Base-by-base conservation (phyloP, 306 rosid genomes). In the Styphnolobium japonicum region DNA sequence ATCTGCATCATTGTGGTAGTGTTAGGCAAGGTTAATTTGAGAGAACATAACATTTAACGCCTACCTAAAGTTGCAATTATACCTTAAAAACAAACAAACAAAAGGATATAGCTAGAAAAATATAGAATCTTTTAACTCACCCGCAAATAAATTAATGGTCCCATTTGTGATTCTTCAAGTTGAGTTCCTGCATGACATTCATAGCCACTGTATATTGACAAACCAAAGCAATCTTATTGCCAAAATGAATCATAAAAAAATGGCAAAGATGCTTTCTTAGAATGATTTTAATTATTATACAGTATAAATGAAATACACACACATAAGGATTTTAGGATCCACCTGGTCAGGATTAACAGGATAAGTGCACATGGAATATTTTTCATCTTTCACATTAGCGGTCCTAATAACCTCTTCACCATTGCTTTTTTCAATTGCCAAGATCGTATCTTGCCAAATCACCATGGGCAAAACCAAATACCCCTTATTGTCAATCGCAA, bases 381-480 rank as follows among this genome's bases (percentile, higher is more conserved):
- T 91, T 15, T 29, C 61, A 72, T 88, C 98, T 49, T 87, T 88
- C 31, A 91, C 92, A 48, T 95, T 95, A 25, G 91, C 96, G 34
- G 93, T 93, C 72, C 87, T 86, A 15, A 95, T 86, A 84, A 87
- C 79, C 56, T 83, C 83, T 61, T 89, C 83, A 0, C 62, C 15
- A n/a, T 89, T 86, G 49, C 84, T 84, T 78, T 57, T 89, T 75
- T 96, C 63, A 51, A 95, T 90, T 0, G 94, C 99, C 10, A 95
- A 87, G 10, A 95, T 91, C 4, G 98, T 93, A 74, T 95, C 99
- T 75, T 90, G 99, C 51, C 99, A 82, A 75, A 95, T 95, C 8
- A 98, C 99, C 99, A 95, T 93, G 39, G 99, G 99, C 92, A 95
- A 77, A 83, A 95, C 99, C 10, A 98, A 95, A 84, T 95, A 95